Evolutionary conservation across 228 moss, liverwort and hornwort genomes (phyloP).

Genomic region (Sphagnum fallax): DNA sequence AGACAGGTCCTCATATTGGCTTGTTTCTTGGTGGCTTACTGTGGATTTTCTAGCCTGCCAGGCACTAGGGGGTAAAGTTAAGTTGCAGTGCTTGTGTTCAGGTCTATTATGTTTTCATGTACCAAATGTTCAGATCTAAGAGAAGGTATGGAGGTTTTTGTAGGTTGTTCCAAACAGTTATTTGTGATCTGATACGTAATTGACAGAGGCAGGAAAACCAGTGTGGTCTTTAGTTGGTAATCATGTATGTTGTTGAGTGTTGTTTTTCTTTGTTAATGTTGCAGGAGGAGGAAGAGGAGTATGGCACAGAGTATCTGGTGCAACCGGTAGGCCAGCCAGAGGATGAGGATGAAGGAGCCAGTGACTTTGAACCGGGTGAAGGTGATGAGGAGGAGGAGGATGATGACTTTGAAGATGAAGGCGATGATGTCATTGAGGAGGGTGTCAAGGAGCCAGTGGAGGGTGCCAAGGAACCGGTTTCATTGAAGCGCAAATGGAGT

Average conservation of each 20-base stretch:
- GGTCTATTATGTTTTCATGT: too few species aligned
- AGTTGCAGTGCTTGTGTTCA: too few species aligned
- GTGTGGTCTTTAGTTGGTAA: neutral
- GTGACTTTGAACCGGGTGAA: conserved; percentile 76
- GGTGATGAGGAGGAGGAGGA: conserved; percentile 81
- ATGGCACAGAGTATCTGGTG: conserved; percentile 69
- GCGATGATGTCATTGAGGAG: conserved; percentile 58
- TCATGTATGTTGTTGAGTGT: too few species aligned
- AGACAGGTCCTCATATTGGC: too few species aligned
- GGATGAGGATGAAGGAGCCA: conserved; percentile 69
- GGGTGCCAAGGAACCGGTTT: conserved; percentile 31
- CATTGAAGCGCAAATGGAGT: conserved; percentile 49
- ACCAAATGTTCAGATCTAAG: too few species aligned
- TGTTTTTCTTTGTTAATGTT: conserved; percentile 18
- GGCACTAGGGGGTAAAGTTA: too few species aligned
- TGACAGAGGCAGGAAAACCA: neutral
- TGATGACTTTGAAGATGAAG: conserved; percentile 63
- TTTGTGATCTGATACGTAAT: too few species aligned
- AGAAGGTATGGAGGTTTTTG: too few species aligned
- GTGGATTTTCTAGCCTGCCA: too few species aligned
- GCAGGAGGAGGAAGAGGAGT: conserved; percentile 56
- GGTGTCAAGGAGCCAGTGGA: conserved; percentile 45
- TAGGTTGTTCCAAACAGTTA: too few species aligned
- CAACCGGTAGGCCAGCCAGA: conserved; percentile 69
- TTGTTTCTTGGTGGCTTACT: too few species aligned